Evolutionary conservation across 1,139 yeast genomes (phyloP).

Genomic region (Hansenula sp.): DNA sequence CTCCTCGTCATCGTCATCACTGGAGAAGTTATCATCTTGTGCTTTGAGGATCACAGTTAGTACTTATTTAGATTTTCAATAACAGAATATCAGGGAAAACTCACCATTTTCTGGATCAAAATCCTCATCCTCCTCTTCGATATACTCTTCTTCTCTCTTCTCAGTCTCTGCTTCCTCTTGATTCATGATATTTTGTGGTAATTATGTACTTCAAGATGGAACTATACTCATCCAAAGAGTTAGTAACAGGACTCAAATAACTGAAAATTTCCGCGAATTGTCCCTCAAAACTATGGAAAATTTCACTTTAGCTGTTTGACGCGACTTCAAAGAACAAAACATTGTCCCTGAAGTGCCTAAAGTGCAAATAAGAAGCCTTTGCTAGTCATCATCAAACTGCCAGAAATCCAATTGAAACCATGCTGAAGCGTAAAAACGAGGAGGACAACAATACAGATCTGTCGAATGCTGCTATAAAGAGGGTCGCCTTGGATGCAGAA

Average conservation of each 20-base stretch:
- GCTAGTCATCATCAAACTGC: background rate
- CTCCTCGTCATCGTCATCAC: conserved; percentile 23
- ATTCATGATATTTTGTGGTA: background rate
- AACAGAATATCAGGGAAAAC: conserved; percentile 3
- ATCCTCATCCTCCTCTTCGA: conserved; percentile 66
- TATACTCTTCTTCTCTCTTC: conserved; percentile 34
- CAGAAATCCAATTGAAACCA: conserved; percentile 9
- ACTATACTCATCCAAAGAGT: too few species aligned
- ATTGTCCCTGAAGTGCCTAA: too few species aligned
- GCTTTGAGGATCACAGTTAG: conserved; percentile 6
- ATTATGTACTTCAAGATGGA: too few species aligned
- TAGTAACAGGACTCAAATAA: too few species aligned
- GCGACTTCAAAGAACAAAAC: too few species aligned
- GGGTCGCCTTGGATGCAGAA: conserved; percentile 70
- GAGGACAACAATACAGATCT: conserved; percentile 25
- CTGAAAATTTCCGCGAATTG: background rate
- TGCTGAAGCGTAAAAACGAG: conserved; percentile 71
- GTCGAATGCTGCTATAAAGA: conserved; percentile 38
- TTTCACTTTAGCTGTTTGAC: too few species aligned
- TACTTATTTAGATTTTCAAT: conserved; percentile 7
- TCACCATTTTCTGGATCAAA: conserved; percentile 42
- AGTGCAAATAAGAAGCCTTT: background rate
- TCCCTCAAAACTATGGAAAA: background rate
- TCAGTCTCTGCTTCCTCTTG: conserved; percentile 18
- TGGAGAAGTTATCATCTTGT: conserved; percentile 23